Conservation (phyloP, 2,329 filamentous ascomycete species). For the Neoascochyta sp. region DNA sequence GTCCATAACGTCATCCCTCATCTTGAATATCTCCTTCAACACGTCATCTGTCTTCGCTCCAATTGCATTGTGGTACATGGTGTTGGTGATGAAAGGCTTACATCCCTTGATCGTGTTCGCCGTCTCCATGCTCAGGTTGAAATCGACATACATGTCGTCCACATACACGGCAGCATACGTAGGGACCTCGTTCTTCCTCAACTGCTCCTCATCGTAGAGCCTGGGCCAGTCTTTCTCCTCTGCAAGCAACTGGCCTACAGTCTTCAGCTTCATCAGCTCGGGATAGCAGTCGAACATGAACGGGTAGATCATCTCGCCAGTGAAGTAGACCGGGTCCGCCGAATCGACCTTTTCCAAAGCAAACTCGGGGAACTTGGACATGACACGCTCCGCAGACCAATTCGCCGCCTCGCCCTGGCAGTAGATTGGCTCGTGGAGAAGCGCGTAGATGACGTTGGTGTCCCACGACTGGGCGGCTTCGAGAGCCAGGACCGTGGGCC, state of each 20-base stretch:
- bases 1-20: slow-evolving; percentile 68
- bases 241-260: slow-evolving; percentile 69
- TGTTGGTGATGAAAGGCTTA: slow-evolving; percentile 81
- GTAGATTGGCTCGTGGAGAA: slow-evolving; percentile 87
- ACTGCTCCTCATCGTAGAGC: slow-evolving; percentile 71
- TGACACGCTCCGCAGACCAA: slow-evolving; percentile 71
- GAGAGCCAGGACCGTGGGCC: slow-evolving; percentile 64
- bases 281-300: slow-evolving; percentile 79
- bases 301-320: slow-evolving; percentile 88
- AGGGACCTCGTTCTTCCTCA: slow-evolving; percentile 74
- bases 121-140: slow-evolving; percentile 67
- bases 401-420: slow-evolving; percentile 64
- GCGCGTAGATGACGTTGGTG: slow-evolving; percentile 73
- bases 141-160: slow-evolving; percentile 92
- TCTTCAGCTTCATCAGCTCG: slow-evolving; percentile 66
- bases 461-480: slow-evolving; percentile 70
- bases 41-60: slow-evolving; percentile 71
- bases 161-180: slow-evolving; percentile 80
- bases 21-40: slow-evolving; percentile 67
- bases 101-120: slow-evolving; percentile 69
- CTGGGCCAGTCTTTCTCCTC: slow-evolving; percentile 64
- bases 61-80: slow-evolving; percentile 81
- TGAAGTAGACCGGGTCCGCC: slow-evolving; percentile 66
- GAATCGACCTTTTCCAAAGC: slow-evolving; percentile 33
- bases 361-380: slow-evolving; percentile 50